Base-by-base conservation (phyloP, 805 yeast genomes). In the Candida argentea region DNA sequence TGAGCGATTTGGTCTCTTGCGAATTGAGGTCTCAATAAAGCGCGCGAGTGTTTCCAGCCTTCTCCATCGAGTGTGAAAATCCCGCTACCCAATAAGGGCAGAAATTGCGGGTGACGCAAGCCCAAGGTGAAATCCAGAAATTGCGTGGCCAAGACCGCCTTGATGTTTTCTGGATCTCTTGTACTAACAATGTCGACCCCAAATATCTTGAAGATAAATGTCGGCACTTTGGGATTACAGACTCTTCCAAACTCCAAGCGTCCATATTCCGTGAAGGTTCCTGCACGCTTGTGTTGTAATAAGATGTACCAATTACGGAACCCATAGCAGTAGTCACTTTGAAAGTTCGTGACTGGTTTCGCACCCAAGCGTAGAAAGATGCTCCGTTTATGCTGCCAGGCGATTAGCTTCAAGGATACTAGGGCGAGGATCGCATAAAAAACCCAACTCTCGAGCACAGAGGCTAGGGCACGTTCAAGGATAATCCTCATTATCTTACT, bases 1-100 rank as follows among this genome's bases (percentile, higher is more conserved):
- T 47, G 52, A 7, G 46, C 47, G 6, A 47, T 40, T 29, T 47
- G 50, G 30, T 47, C 52, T 27, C 50, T 36, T 9, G 50, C 43
- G 35, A 47, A 47, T 25, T 46, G 50, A 6, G 52, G 52, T 23
- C 52, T 36, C 39, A 47, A 44, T 52, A 47, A 40, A 5, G 51
- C 41, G 23, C 52, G 32, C 5, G 48, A 41, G 26, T 47, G 52
- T 29, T 47, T 47, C 52, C 52, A 47, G 3, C 50, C 52, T 7
- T 37, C 43, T 7, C 52, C 52, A 23, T 47, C 52, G 26, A 47
- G 36, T 5, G 52, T 47, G 33, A 47, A 47, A 23, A 47, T 46
- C 3, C 52, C 52, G 23, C 46, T 50, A 10, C 52, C 52, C 26
- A 47, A 35, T 21, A 41, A 36, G 5, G 49, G 39, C 22, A 26